A percentile compares a stretch with the other conserved stretches of the same genome.
phyloP scores from a whole-genome alignment of 108 stramenopile species.

The Parietichytrium sp. region DNA sequence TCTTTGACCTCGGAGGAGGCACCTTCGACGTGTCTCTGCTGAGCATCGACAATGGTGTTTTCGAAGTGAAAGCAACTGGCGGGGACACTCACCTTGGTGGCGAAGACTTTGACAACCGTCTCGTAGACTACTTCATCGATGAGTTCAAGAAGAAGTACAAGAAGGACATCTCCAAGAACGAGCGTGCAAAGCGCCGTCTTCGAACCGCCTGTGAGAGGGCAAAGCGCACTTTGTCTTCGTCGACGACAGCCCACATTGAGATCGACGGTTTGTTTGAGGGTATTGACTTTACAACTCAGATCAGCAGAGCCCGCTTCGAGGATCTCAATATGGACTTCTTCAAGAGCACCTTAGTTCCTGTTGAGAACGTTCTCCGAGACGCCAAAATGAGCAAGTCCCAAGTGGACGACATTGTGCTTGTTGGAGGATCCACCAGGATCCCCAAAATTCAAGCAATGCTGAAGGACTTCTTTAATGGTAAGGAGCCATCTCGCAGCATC shows the following conservation, averaged over 20 bases:
- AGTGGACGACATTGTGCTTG: conserved; percentile 72
- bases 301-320: conserved; percentile 92
- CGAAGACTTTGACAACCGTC: conserved; percentile 96
- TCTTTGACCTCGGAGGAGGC: conserved; percentile 93
- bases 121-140: conserved; percentile 78
- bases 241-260: conserved; percentile 97
- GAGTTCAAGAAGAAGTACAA: conserved; percentile 87
- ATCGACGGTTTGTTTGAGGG: conserved; percentile 97
- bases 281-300: conserved; percentile 96
- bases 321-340: conserved; percentile 69
- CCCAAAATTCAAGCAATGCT: conserved; percentile 65
- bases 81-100: conserved; percentile 98
- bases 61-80: conserved; percentile 98
- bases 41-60: conserved; percentile 98
- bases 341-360: conserved; percentile 72
- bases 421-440: conserved; percentile 92
- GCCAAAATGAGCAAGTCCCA: conserved; percentile 62
- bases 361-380: conserved; percentile 70
- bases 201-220: conserved; percentile 99
- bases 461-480: conserved; percentile 77
- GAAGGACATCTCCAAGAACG: conserved; percentile 82
- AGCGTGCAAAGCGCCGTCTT: conserved; percentile 94
- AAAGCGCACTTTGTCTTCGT: conserved; percentile 95
- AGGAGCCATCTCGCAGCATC: conserved; percentile 90
- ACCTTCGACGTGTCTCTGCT: conserved; percentile 94